A percentile compares a stretch with the other conserved stretches of the same genome.
phyloP scores from a whole-genome alignment of 768 basidiomycete species.

The Tephrocybe sp. region DNA sequence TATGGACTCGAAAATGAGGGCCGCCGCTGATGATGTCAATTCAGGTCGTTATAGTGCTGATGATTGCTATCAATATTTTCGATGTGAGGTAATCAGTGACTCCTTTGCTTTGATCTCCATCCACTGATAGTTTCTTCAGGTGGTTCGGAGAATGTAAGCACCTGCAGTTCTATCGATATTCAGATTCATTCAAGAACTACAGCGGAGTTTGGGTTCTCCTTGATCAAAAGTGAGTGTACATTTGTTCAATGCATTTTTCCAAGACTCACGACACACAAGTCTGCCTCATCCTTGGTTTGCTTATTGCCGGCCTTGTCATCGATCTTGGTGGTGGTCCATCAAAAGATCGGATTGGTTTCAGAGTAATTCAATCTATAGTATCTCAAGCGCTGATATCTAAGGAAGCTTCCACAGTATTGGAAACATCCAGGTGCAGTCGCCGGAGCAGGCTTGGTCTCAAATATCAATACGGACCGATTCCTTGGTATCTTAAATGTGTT shows the following conservation, averaged over 20 bases:
- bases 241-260: background rate
- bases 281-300: constrained; percentile 57
- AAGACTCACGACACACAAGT: constrained; percentile 43
- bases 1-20: background rate
- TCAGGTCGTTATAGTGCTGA: constrained; percentile 50
- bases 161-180: background rate
- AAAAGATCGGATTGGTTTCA: constrained; percentile 67
- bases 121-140: constrained; percentile 24
- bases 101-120: background rate
- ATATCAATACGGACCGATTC: constrained; percentile 47
- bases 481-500: constrained; percentile 43
- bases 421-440: constrained; percentile 68
- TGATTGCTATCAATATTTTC: constrained; percentile 65
- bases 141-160: constrained; percentile 65
- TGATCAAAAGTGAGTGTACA: constrained; percentile 62
- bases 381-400: constrained; percentile 24
- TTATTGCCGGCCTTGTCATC: constrained; percentile 65
- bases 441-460: constrained; percentile 39
- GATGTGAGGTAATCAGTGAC: constrained; percentile 54
- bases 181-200: constrained; percentile 1
- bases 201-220: constrained; percentile 69
- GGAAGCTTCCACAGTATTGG: constrained; percentile 55
- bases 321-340: constrained; percentile 79
- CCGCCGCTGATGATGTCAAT: background rate
- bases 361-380: constrained; percentile 40